These are phyloP conservation scores for Panicum virgatum DNA, from an alignment of 202 grass and related monocot species.

Conservation along the genomic window DNA sequence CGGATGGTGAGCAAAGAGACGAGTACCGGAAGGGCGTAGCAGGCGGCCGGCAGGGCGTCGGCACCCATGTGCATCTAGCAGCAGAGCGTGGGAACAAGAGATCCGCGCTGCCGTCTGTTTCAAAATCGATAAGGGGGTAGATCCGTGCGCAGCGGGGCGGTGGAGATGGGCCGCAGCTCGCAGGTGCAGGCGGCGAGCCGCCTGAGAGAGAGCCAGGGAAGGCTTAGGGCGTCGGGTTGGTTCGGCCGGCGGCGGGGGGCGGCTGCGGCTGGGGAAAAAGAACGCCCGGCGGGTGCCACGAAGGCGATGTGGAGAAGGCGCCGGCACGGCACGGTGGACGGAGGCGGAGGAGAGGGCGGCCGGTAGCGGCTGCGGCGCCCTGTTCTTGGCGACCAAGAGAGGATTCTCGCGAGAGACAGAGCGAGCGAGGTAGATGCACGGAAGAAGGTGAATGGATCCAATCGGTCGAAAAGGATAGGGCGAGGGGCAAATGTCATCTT, in stretches of 20 bases:
- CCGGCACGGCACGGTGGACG: no score
- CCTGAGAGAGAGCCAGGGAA: not conserved
- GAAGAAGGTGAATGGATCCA: no score
- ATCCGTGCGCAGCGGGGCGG: not conserved
- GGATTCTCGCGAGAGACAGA: no score
- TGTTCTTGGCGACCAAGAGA: no score
- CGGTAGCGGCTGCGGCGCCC: no score
- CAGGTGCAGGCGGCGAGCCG: not conserved
- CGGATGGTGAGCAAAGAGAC: constrained; percentile 53
- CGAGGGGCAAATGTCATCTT: no score
- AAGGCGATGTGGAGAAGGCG: no score
- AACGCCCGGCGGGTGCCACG: no score
- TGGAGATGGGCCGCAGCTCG: not conserved
- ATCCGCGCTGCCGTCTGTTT: not conserved
- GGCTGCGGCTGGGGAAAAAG: not conserved
- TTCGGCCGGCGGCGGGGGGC: not conserved
- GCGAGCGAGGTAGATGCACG: no score
- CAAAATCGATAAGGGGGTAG: not conserved
- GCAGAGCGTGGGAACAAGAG: not conserved
- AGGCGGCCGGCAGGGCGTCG: not conserved
- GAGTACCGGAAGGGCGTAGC: constrained; percentile 52
- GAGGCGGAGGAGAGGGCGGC: no score
- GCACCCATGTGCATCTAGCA: constrained; percentile 44
- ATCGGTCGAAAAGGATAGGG: no score
- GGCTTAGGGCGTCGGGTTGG: not conserved